These are phyloP conservation scores for Farysia itapuensis DNA, from an alignment of 1,284 basidiomycete genomes.

Conservation along the genomic window DNA sequence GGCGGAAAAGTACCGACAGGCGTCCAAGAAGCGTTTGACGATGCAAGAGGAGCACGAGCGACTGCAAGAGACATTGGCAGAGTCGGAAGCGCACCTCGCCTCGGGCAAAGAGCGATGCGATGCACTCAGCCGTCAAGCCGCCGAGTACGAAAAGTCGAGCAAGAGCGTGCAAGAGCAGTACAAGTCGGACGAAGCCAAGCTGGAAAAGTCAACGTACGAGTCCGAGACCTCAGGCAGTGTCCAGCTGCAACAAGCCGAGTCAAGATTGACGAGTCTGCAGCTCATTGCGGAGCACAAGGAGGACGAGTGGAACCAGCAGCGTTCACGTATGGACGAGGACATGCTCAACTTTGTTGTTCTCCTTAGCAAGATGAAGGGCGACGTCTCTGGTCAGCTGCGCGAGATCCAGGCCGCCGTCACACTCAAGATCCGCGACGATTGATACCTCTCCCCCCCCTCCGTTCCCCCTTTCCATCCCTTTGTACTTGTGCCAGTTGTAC, in stretches of 20 bases:
- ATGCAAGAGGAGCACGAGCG: slow-evolving; percentile 45
- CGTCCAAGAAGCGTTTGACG: slow-evolving; percentile 37
- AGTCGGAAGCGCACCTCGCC: slow-evolving; percentile 22
- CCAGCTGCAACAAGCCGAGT: slow-evolving; percentile 35
- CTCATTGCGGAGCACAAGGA: slow-evolving; percentile 33
- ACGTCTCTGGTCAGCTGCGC: slow-evolving; percentile 30
- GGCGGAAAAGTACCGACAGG: slow-evolving; percentile 29
- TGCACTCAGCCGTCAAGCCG: slow-evolving; percentile 16
- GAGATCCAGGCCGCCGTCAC: slow-evolving; percentile 38
- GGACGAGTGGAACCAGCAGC: slow-evolving; percentile 33
- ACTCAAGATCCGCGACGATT: slow-evolving; percentile 41
- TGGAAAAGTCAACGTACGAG: slow-evolving; percentile 37
- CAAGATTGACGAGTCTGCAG: slow-evolving; percentile 27
- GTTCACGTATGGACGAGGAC: slow-evolving; percentile 39
- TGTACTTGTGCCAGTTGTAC: too few species aligned
- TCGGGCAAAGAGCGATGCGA: slow-evolving; percentile 29
- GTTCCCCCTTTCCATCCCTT: background rate
- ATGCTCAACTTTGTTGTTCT: slow-evolving; percentile 42
- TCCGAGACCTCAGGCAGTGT: slow-evolving; percentile 32
- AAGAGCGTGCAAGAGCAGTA: slow-evolving; percentile 37
- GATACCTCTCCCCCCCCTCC: slow-evolving; percentile 1
- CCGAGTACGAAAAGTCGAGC: slow-evolving; percentile 41
- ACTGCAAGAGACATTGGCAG: slow-evolving; percentile 30
- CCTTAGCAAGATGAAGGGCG: slow-evolving; percentile 42
- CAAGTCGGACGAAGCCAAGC: slow-evolving; percentile 36